Evolutionary conservation across 2,329 filamentous ascomycete species (phyloP), one percentile per base, ranked within the genome.

Genomic region (Fusarium sp.): DNA sequence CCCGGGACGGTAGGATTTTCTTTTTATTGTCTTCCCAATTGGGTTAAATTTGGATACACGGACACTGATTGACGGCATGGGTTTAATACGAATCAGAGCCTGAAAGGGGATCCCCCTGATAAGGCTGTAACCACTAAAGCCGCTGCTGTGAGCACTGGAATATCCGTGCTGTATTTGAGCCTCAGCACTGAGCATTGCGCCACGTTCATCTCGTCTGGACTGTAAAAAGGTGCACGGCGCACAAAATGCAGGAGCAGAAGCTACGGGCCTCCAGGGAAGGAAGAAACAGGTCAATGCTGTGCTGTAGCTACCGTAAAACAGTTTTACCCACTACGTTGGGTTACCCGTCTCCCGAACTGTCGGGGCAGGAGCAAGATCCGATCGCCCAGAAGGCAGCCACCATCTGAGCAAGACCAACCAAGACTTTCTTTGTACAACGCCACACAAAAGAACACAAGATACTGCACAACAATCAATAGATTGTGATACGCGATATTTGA

Each of bases 181-280:
- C 51, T 58, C 60, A 58, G 59, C 54, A 51, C 41, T 50, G 60
- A 62, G 58, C 49, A 63, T 58, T 48, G 58, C 66, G 58, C 58
- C 52, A 42, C 63, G 66, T 71, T 73, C 67, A 60, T 72, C 59
- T 69, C 63, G 60, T 53, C 55, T 45, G 41, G 25, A n/a, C 39
- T 37, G 39, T 44, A 19, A 37, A 51, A 55, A 39, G 25, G 65
- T 59, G 66, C 61, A 69, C 61, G 62, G 66, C 43, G 58, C 50
- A 61, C 44, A 23, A 11, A n/a, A 41, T 23, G 50, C 28, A 48
- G 50, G 43, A 61, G 52, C 58, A 42, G 21, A 39, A 43, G 58
- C 60, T 48, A 21, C 12, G 18, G 21, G 21, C 19, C 25, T 37
- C 28, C 48, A 23, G 14, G 55, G 21, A 50, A 55, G 44, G 26